Percentiles rank a stretch among this genome's conserved stretches.
Conservation (phyloP, 2,329 filamentous ascomycete species). For the Neopestalotiopsis rosae region DNA sequence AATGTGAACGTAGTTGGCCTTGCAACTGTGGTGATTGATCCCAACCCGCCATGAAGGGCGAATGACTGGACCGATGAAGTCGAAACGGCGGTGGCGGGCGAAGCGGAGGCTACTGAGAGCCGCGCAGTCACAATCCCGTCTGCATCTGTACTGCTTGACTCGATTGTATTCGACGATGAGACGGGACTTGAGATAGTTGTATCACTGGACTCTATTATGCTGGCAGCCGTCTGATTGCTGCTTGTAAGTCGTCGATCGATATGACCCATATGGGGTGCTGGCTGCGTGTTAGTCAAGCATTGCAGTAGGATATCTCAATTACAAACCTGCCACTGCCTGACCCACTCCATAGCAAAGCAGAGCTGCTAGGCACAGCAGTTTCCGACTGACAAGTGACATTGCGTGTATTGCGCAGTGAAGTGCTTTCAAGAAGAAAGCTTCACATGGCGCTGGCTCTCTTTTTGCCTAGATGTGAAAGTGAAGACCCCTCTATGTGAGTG, state of each 20-base stretch:
- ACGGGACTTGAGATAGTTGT: background rate
- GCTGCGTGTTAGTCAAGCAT: background rate
- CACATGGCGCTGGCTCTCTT: slow-evolving; percentile 23
- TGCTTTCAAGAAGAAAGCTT: slow-evolving; percentile 8
- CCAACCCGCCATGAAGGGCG: background rate
- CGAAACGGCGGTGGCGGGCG: background rate
- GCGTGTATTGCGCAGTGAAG: slow-evolving; percentile 16
- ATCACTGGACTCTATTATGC: background rate
- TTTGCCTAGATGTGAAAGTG: slow-evolving; percentile 18
- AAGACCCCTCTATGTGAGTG: background rate
- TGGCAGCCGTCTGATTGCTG: slow-evolving; percentile 7
- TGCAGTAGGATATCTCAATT: background rate
- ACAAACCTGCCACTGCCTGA: slow-evolving; percentile 27
- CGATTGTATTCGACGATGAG: background rate
- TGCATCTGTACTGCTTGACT: background rate
- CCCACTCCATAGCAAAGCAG: slow-evolving; percentile 25
- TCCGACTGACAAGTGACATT: slow-evolving; percentile 26
- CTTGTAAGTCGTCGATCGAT: slow-evolving; percentile 7
- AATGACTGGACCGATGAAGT: background rate
- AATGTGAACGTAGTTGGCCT: slow-evolving; percentile 5
- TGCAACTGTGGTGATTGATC: slow-evolving; percentile 4
- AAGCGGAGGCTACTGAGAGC: slow-evolving; percentile 2
- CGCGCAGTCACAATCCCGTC: background rate
- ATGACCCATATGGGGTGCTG: slow-evolving; percentile 9
- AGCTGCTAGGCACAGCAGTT: slow-evolving; percentile 28